Conservation (phyloP, 805 yeast genomes). For the Komagataella pseudopastoris region DNA sequence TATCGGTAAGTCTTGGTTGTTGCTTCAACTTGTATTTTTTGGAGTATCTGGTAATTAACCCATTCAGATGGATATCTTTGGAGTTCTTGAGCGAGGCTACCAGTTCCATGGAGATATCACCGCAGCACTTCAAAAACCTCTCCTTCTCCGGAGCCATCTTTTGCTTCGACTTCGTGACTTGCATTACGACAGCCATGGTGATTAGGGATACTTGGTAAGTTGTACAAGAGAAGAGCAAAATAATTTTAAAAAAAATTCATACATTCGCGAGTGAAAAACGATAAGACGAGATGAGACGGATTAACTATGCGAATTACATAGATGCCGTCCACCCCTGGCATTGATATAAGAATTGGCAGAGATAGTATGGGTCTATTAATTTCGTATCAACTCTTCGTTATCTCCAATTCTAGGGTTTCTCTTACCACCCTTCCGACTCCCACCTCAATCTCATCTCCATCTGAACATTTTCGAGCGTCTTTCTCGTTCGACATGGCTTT, state of each 20-base stretch:
- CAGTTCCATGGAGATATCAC: conserved; percentile 79
- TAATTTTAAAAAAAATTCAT: not conserved
- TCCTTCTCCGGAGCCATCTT: conserved; percentile 85
- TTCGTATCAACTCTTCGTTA: too few species aligned
- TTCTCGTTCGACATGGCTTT: not conserved
- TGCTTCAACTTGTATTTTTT: conserved; percentile 83
- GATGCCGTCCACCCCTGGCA: too few species aligned
- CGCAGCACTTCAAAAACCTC: conserved; percentile 82
- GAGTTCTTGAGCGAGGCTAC: conserved; percentile 64
- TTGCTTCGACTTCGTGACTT: conserved; percentile 32
- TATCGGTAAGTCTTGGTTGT: conserved; percentile 92
- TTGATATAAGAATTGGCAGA: too few species aligned
- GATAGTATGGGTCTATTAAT: too few species aligned
- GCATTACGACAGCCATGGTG: conserved; percentile 12
- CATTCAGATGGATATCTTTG: conserved; percentile 80
- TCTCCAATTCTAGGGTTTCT: too few species aligned
- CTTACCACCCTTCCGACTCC: not conserved
- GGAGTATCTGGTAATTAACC: conserved; percentile 71
- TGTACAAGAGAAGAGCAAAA: not conserved
- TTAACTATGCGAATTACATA: not conserved
- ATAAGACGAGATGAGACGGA: not conserved
- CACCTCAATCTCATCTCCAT: not conserved
- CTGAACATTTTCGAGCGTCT: not conserved
- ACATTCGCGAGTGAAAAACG: not conserved
- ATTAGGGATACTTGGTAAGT: not conserved